These are phyloP conservation scores for Medicago arabica DNA, from an alignment of 306 rosid species.

Conservation along the genomic window DNA sequence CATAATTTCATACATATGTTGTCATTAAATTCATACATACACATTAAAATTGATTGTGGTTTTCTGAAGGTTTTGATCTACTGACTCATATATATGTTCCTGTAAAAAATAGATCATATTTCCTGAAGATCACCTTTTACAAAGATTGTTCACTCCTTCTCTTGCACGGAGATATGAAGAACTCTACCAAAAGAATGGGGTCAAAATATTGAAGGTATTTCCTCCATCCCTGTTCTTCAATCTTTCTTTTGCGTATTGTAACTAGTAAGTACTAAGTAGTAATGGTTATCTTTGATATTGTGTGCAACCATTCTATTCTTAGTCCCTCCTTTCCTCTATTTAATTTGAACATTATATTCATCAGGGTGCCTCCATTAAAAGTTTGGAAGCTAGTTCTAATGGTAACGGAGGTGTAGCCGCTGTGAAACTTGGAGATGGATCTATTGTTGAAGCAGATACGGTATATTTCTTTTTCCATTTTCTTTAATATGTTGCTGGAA, in stretches of 20 bases:
- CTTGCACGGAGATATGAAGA: constrained; percentile 86
- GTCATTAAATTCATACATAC: background rate
- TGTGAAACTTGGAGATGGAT: constrained; percentile 85
- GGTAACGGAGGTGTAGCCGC: constrained; percentile 74
- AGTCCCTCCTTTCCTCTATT: constrained; percentile 11
- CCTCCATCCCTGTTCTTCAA: constrained; percentile 41
- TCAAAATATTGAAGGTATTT: constrained; percentile 77
- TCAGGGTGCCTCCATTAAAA: constrained; percentile 79
- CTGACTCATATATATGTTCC: constrained; percentile 38
- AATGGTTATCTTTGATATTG: constrained; percentile 8
- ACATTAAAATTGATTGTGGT: constrained; percentile 19
- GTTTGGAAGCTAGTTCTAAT: constrained; percentile 76
- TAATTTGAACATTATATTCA: constrained; percentile 41
- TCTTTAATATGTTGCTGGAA: constrained; percentile 11
- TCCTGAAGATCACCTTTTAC: constrained; percentile 83
- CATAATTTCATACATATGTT: constrained; percentile 3
- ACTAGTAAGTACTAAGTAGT: constrained; percentile 4
- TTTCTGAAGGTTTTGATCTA: constrained; percentile 40
- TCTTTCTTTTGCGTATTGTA: constrained; percentile 9
- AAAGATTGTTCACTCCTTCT: constrained; percentile 90
- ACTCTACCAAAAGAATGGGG: constrained; percentile 84
- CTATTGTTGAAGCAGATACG: constrained; percentile 82
- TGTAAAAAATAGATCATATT: constrained; percentile 62
- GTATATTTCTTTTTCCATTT: constrained; percentile 44
- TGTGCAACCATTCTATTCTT: constrained; percentile 13